A percentile compares a stretch with the other conserved stretches of the same genome.
These are phyloP conservation scores for Chalciporus sp. DNA, from an alignment of 1,284 basidiomycete species.

Conservation along the genomic window DNA sequence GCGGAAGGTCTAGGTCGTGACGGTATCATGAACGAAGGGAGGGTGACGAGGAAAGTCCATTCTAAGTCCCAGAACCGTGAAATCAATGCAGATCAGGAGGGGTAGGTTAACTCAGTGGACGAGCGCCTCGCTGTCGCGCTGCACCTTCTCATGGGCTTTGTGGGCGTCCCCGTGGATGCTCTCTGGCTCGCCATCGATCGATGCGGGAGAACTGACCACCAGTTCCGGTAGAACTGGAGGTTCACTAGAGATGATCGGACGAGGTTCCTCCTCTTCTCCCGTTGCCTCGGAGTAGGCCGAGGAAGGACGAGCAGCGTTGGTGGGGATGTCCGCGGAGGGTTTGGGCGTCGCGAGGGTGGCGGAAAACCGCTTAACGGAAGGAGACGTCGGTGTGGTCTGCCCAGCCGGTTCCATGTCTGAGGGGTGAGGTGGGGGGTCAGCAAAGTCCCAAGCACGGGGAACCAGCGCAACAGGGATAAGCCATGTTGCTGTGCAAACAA, in stretches of 20 bases:
- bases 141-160: slow-evolving; percentile 19
- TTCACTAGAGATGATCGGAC: slow-evolving; percentile 31
- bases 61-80: neutral
- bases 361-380: slow-evolving; percentile 31
- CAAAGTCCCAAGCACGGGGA: slow-evolving; percentile 77
- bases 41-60: neutral
- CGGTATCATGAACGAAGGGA: neutral
- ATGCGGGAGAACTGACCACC: slow-evolving; percentile 38
- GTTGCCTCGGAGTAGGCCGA: slow-evolving; percentile 33
- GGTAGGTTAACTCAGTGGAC: slow-evolving; percentile 18
- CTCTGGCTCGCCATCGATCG: slow-evolving; percentile 33
- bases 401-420: slow-evolving; percentile 14
- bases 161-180: slow-evolving; percentile 15
- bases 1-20: slow-evolving; percentile 13
- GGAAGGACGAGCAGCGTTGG: slow-evolving; percentile 25
- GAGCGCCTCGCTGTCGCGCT: slow-evolving; percentile 24
- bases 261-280: slow-evolving; percentile 26
- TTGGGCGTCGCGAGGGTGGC: slow-evolving; percentile 33
- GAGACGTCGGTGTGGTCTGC: slow-evolving; percentile 25
- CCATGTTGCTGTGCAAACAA: slow-evolving; percentile 85
- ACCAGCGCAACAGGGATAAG: slow-evolving; percentile 78
- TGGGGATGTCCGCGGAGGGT: slow-evolving; percentile 30
- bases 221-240: slow-evolving; percentile 39
- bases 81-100: neutral
- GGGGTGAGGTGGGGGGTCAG: slow-evolving; percentile 40